A percentile compares a stretch with the other conserved stretches of the same genome.
Conservation (phyloP, 2,329 filamentous ascomycete genomes). For the Fusarium domesticum region DNA sequence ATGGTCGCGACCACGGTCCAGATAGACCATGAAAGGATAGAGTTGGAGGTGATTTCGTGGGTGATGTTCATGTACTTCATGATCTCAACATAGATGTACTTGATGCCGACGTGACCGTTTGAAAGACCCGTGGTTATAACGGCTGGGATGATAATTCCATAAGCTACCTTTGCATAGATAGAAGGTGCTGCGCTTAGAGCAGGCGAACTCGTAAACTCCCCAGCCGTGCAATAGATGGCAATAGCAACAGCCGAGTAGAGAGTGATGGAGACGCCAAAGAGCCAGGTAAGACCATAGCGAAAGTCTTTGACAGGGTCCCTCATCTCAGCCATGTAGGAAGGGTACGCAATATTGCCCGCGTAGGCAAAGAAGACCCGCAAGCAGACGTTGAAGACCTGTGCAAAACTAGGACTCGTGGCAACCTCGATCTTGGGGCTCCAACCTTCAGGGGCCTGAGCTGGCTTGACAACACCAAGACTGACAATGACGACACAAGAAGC, state of each 20-base stretch:
- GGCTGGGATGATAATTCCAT: slow-evolving; percentile 16
- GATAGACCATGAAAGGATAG: slow-evolving; percentile 14
- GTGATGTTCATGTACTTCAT: slow-evolving; percentile 2
- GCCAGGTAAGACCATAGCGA: slow-evolving; percentile 4
- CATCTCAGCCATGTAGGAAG: slow-evolving; percentile 22
- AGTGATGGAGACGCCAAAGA: slow-evolving; percentile 9
- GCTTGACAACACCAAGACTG: background rate
- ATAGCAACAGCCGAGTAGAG: slow-evolving; percentile 15
- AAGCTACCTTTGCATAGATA: slow-evolving; percentile 16
- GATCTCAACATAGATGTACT: slow-evolving; percentile 9
- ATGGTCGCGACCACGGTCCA: slow-evolving; percentile 15
- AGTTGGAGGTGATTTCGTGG: slow-evolving; percentile 1
- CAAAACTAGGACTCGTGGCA: slow-evolving; percentile 5
- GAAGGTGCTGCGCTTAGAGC: slow-evolving; percentile 15
- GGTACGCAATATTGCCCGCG: slow-evolving; percentile 18
- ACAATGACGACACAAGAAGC: slow-evolving; percentile 2
- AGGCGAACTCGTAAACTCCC: slow-evolving; percentile 12
- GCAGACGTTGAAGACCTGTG: slow-evolving; percentile 3
- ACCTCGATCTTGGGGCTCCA: slow-evolving; percentile 10
- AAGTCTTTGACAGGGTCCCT: slow-evolving; percentile 16
- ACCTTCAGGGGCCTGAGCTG: background rate
- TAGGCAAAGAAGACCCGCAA: slow-evolving; percentile 16
- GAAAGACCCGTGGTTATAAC: slow-evolving; percentile 15
- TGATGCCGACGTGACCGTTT: slow-evolving; percentile 18
- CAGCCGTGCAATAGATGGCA: slow-evolving; percentile 14